Evolutionary conservation across 2,329 filamentous ascomycete genomes (phyloP).

Genomic region (Aphanoascus verrucosus): DNA sequence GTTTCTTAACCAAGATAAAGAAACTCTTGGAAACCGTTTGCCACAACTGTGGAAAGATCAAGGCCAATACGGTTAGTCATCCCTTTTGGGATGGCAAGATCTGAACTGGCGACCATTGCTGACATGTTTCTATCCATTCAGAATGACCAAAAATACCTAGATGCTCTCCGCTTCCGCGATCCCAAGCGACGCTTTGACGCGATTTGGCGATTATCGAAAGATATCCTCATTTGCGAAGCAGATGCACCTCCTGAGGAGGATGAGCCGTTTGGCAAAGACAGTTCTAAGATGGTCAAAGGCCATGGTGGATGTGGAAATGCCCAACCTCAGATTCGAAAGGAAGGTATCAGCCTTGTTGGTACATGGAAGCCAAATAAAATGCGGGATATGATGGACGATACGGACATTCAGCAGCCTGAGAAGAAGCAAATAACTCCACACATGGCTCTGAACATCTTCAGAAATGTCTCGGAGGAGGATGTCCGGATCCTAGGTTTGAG

Average conservation of each 20-base stretch:
- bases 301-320: slow-evolving; percentile 92
- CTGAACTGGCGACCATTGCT: slow-evolving; percentile 41
- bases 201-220: slow-evolving; percentile 87
- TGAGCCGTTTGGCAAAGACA: slow-evolving; percentile 58
- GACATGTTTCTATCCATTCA: slow-evolving; percentile 39
- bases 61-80: slow-evolving; percentile 94
- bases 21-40: slow-evolving; percentile 98
- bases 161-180: slow-evolving; percentile 74
- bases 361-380: slow-evolving; percentile 62
- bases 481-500: slow-evolving; percentile 82
- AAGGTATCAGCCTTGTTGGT: slow-evolving; percentile 70
- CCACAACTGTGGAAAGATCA: slow-evolving; percentile 96
- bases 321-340: slow-evolving; percentile 78
- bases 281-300: slow-evolving; percentile 41
- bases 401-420: slow-evolving; percentile 56
- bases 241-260: slow-evolving; percentile 58
- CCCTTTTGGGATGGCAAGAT: slow-evolving; percentile 47
- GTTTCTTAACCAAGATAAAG: slow-evolving; percentile 98
- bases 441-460: slow-evolving; percentile 75
- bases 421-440: slow-evolving; percentile 74
- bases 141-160: slow-evolving; percentile 73
- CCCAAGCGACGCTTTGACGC: slow-evolving; percentile 89
- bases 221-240: slow-evolving; percentile 73
- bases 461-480: slow-evolving; percentile 70
- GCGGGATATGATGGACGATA: slow-evolving; percentile 57